phyloP scores from a whole-genome alignment of 108 stramenopile genomes.

The Cylindrotheca closterium region DNA sequence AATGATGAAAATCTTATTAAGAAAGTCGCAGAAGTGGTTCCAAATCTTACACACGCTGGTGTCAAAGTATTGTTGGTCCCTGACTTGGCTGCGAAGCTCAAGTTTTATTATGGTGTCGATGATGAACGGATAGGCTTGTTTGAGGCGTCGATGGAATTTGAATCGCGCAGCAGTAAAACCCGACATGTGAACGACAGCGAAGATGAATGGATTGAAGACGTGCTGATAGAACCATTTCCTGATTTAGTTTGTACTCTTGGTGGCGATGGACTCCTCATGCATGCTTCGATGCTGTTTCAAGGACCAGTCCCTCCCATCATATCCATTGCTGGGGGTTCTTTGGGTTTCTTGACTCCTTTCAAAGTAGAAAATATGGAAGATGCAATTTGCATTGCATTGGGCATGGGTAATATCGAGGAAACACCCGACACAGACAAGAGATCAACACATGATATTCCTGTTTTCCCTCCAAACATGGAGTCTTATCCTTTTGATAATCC shows the following conservation, averaged over 20 bases:
- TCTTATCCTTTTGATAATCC: conserved; percentile 23
- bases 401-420: conserved; percentile 32
- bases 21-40: conserved; percentile 62
- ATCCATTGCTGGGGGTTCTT: conserved; percentile 85
- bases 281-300: conserved; percentile 68
- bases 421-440: background rate
- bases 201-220: conserved; percentile 19
- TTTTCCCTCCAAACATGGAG: conserved; percentile 41
- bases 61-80: conserved; percentile 61
- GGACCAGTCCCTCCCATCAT: conserved; percentile 87
- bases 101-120: conserved; percentile 49
- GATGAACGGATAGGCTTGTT: conserved; percentile 60
- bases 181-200: conserved; percentile 28
- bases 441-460: conserved; percentile 10
- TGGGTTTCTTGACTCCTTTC: conserved; percentile 96
- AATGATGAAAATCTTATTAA: conserved; percentile 60
- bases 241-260: conserved; percentile 81
- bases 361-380: conserved; percentile 72
- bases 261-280: conserved; percentile 84
- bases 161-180: background rate
- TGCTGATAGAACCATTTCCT: conserved; percentile 28
- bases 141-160: conserved; percentile 41
- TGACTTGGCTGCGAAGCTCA: conserved; percentile 55
- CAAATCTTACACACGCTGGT: conserved; percentile 40
- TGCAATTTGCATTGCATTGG: conserved; percentile 69